These are phyloP conservation scores for Hibiscus mutabilis DNA, from an alignment of 345 rosid genomes.

Conservation along the genomic window DNA sequence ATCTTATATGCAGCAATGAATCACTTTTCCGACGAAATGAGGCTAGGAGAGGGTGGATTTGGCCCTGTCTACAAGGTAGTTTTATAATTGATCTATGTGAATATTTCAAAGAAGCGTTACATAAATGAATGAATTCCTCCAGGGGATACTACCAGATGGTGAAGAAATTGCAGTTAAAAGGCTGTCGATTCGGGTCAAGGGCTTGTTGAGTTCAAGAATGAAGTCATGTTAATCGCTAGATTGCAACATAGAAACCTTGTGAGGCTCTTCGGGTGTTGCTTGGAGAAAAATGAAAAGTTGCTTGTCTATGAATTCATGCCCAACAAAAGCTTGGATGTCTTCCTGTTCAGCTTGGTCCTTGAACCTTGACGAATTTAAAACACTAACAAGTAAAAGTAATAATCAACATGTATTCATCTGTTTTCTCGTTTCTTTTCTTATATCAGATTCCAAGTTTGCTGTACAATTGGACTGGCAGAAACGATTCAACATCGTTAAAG, in stretches of 20 bases:
- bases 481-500: background rate
- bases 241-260: background rate
- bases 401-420: background rate
- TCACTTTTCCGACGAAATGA: no score
- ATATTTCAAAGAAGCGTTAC: no score
- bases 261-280: slow-evolving; percentile 14
- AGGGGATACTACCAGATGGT: no score
- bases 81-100: no score
- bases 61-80: no score
- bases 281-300: slow-evolving; percentile 14
- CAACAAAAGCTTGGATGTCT: background rate
- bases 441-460: background rate
- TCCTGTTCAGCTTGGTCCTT: background rate
- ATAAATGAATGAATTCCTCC: no score
- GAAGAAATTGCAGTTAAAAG: slow-evolving; percentile 9
- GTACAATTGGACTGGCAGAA: background rate
- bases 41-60: no score
- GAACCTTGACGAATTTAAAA: background rate
- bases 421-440: background rate
- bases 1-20: no score
- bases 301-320: slow-evolving; percentile 6
- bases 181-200: slow-evolving; percentile 21
- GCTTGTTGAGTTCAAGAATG: background rate
- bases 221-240: background rate
- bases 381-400: background rate